These are phyloP conservation scores for Colletotrichum echinochloae DNA, from an alignment of 2,329 filamentous ascomycete species.

Conservation along the genomic window DNA sequence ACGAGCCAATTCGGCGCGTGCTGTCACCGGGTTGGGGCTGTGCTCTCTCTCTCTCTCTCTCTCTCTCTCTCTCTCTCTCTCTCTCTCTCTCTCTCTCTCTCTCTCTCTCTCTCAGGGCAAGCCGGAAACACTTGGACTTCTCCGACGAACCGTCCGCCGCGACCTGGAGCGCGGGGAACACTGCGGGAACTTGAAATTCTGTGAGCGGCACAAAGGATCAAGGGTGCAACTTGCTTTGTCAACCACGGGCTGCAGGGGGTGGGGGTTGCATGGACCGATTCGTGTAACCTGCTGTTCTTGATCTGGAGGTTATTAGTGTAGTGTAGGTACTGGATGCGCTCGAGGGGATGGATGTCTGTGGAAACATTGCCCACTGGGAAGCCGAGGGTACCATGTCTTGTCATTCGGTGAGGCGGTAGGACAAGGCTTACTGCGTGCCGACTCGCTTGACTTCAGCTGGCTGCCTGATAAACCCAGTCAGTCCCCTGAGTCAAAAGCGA, in stretches of 20 bases:
- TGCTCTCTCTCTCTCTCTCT: no score
- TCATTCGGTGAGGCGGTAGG: not conserved
- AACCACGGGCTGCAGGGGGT: not conserved
- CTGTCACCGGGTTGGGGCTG: not conserved
- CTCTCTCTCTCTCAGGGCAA: no score
- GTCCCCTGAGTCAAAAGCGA: no score
- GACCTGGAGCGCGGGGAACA: not conserved
- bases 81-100: no score
- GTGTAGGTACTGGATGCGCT: not conserved
- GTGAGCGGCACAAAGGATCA: not conserved
- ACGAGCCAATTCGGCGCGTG: not conserved
- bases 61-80: no score
- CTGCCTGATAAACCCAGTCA: not conserved
- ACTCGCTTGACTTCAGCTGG: constrained; percentile 3
- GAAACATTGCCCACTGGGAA: not conserved
- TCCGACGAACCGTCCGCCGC: not conserved
- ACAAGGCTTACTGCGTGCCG: constrained; percentile 2
- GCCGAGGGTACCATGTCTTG: constrained; percentile 1
- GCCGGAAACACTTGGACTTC: not conserved
- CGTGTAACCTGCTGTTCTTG: not conserved
- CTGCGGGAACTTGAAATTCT: not conserved
- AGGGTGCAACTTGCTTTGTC: not conserved
- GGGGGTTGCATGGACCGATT: not conserved
- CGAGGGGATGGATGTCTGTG: not conserved
- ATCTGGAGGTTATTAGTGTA: no score